phyloP scores from a whole-genome alignment of 169 alveolate species.

The Plasmodium knowlesi region DNA sequence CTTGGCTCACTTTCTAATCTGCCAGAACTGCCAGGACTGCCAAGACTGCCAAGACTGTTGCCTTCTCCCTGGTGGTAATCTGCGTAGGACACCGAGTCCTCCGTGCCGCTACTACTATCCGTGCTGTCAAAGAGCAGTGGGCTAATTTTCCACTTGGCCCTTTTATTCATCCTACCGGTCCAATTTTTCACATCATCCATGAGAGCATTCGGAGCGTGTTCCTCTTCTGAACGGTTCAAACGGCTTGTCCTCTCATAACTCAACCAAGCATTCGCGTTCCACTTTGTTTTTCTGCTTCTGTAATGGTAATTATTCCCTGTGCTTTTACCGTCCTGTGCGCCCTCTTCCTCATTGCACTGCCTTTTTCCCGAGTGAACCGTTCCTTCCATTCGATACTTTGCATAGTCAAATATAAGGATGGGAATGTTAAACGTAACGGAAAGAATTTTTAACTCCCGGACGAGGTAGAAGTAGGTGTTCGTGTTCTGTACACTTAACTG shows the following conservation, averaged over 20 bases:
- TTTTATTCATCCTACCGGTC: neutral
- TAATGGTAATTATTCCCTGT: neutral
- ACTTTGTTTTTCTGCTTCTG: neutral
- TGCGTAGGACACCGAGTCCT: neutral
- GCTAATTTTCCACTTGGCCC: neutral
- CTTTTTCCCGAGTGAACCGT: neutral
- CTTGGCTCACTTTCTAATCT: neutral
- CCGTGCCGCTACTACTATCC: neutral
- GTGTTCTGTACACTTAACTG: neutral
- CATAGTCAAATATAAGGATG: constrained; percentile 39
- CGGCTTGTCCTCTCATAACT: neutral
- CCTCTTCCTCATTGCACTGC: neutral
- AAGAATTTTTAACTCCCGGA: constrained; percentile 20
- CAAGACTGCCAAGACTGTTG: neutral
- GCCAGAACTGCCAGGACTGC: neutral
- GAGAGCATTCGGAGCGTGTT: neutral
- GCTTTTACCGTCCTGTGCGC: neutral
- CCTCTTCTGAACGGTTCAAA: neutral
- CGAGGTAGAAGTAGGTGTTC: constrained; percentile 15
- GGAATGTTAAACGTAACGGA: constrained; percentile 12
- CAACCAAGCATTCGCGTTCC: neutral
- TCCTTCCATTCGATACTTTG: neutral
- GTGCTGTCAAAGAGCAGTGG: neutral
- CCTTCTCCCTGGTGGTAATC: neutral
- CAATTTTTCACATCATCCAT: neutral